phyloP scores from a whole-genome alignment of 2,329 filamentous ascomycete genomes.

The Esteya vermicola region DNA sequence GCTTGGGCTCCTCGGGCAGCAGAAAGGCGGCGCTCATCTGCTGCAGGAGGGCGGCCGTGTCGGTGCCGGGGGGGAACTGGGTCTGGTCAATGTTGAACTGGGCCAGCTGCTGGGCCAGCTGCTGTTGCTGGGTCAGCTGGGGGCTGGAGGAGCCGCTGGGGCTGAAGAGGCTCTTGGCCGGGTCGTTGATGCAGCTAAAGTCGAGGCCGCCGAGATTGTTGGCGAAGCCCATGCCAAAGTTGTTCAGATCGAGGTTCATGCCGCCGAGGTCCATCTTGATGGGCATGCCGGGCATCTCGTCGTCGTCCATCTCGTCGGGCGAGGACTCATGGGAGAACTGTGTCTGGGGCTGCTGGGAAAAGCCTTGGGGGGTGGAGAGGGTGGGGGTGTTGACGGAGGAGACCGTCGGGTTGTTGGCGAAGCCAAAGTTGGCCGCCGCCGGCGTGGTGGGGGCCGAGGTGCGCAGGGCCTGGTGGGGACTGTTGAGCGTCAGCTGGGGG shows the following conservation, averaged over 20 bases:
- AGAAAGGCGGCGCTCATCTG: constrained; percentile 42
- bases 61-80: constrained; percentile 63
- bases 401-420: constrained; percentile 88
- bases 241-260: constrained; percentile 37
- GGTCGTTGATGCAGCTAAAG: constrained; percentile 67
- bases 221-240: constrained; percentile 42
- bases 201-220: constrained; percentile 27
- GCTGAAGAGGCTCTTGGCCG: constrained; percentile 84
- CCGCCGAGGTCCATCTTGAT: constrained; percentile 45
- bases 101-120: constrained; percentile 52
- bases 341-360: constrained; percentile 42
- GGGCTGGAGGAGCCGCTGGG: constrained; percentile 50
- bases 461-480: constrained; percentile 66
- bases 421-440: constrained; percentile 58
- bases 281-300: constrained; percentile 51
- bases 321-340: constrained; percentile 30
- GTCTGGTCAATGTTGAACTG: constrained; percentile 63
- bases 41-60: constrained; percentile 45
- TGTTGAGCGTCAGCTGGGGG: constrained; percentile 67
- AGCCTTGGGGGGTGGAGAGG: constrained; percentile 57
- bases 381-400: constrained; percentile 96
- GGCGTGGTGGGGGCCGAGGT: constrained; percentile 81
- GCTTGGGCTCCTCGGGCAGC: constrained; percentile 84
- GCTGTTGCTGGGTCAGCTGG: constrained; percentile 46
- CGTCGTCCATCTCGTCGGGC: constrained; percentile 57